phyloP scores from a whole-genome alignment of 768 basidiomycete species.

The Rhodotorula sphaerocarpa region DNA sequence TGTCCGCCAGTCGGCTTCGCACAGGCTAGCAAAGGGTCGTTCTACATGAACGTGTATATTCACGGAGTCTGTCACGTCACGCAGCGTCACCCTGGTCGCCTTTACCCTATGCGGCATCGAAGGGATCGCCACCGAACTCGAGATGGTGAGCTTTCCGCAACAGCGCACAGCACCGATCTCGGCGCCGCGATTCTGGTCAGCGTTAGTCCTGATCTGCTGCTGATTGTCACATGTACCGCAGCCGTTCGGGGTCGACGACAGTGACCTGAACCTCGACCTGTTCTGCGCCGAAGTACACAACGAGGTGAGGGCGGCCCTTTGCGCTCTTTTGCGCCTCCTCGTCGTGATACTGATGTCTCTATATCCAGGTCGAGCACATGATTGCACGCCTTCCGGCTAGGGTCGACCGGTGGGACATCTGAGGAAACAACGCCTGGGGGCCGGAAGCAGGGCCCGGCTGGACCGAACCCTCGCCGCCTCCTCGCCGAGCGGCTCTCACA shows the following conservation, averaged over 20 bases:
- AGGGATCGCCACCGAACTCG: slow-evolving; percentile 11
- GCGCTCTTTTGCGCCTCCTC: too few relatives aligned
- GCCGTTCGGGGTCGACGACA: slow-evolving; percentile 32
- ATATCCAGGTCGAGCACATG: slow-evolving; percentile 26
- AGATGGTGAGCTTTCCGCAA: neutral
- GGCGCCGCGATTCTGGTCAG: neutral
- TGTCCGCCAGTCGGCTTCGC: neutral
- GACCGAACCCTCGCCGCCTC: neutral
- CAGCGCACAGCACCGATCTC: neutral
- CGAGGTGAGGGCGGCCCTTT: slow-evolving; percentile 14
- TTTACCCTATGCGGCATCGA: slow-evolving; percentile 84
- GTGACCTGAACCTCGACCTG: slow-evolving; percentile 34
- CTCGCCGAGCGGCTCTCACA: too few relatives aligned
- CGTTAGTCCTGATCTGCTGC: neutral
- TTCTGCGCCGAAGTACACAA: slow-evolving; percentile 35
- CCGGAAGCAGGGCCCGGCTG: neutral
- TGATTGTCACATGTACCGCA: too few relatives aligned
- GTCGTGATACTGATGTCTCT: too few relatives aligned
- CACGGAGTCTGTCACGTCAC: too few relatives aligned
- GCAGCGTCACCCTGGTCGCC: slow-evolving; percentile 49
- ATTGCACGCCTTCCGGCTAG: slow-evolving; percentile 7
- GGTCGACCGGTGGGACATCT: neutral
- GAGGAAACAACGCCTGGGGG: too few relatives aligned
- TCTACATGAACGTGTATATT: too few relatives aligned
- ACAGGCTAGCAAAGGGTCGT: neutral